Percentiles rank a stretch among this genome's conserved stretches.
Evolutionary conservation across 768 basidiomycete species (phyloP).

Genomic region (Leccinum barrowsii): DNA sequence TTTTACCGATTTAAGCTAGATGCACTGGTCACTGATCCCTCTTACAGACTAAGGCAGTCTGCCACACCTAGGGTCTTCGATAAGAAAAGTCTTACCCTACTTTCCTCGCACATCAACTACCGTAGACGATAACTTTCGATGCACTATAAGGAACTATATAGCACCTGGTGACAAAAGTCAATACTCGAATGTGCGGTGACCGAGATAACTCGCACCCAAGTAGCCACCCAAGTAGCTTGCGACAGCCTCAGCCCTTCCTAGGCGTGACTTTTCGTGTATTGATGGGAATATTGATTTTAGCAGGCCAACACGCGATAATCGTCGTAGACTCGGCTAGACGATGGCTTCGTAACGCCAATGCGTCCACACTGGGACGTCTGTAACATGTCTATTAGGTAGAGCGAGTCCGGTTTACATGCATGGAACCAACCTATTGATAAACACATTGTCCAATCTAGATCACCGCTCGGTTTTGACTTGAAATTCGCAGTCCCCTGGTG

Average conservation of each 20-base stretch:
- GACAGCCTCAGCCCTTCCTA: constrained; percentile 78
- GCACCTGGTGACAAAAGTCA: constrained; percentile 39
- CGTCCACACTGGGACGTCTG: neutral
- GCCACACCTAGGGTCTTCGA: neutral
- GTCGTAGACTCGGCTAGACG: neutral
- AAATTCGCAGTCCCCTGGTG: neutral
- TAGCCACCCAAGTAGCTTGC: constrained; percentile 47
- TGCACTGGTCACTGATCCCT: constrained; percentile 1
- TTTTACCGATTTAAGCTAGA: constrained; percentile 21
- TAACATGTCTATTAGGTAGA: constrained; percentile 4
- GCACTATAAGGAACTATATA: constrained; percentile 55
- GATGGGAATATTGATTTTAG: neutral
- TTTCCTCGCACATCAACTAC: neutral
- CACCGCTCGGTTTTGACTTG: neutral
- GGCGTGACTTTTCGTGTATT: constrained; percentile 44
- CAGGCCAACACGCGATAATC: neutral
- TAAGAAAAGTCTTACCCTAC: neutral
- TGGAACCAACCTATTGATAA: constrained; percentile 3
- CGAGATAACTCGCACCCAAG: constrained; percentile 58
- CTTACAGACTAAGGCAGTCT: constrained; percentile 6
- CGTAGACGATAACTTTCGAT: neutral
- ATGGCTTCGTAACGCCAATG: neutral
- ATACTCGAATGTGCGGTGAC: constrained; percentile 1
- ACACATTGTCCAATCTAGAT: neutral
- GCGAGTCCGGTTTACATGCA: neutral